A percentile compares a stretch with the other conserved stretches of the same genome.
phyloP scores from a whole-genome alignment of 2,329 filamentous ascomycete species.

The Colletotrichum somersetense region DNA sequence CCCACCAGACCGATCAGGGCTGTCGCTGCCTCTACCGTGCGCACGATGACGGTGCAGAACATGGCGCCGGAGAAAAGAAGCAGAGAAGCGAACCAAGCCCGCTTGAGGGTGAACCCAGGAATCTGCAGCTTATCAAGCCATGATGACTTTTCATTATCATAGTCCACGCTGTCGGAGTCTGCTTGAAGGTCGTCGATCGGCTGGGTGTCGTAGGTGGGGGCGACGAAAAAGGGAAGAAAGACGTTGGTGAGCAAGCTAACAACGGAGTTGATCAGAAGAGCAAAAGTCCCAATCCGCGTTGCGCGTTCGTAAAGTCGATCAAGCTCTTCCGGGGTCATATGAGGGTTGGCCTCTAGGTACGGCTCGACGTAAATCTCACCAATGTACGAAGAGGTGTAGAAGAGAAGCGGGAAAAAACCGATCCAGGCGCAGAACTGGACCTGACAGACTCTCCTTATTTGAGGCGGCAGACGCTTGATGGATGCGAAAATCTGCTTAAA shows the following conservation, averaged over 20 bases:
- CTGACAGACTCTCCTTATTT: conserved; percentile 84
- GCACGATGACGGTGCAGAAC: conserved; percentile 85
- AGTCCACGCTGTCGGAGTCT: conserved; percentile 50
- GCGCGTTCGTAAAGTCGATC: conserved; percentile 85
- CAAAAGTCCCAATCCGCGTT: conserved; percentile 89
- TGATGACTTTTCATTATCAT: conserved; percentile 53
- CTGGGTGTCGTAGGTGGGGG: conserved; percentile 77
- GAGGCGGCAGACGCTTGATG: conserved; percentile 82
- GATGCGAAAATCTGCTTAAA: conserved; percentile 83
- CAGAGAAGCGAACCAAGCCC: conserved; percentile 88
- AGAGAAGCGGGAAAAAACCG: conserved; percentile 94
- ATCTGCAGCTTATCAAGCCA: conserved; percentile 77
- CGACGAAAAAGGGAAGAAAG: conserved; percentile 86
- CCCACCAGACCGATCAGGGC: conserved; percentile 84
- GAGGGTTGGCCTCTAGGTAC: conserved; percentile 79
- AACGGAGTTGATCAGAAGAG: conserved; percentile 88
- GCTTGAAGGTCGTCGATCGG: conserved; percentile 49
- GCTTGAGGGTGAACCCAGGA: conserved; percentile 85
- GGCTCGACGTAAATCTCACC: conserved; percentile 93
- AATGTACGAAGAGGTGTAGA: conserved; percentile 95
- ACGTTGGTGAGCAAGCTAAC: conserved; percentile 87
- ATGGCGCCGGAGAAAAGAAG: conserved; percentile 86
- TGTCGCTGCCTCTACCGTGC: conserved; percentile 77
- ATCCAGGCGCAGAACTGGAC: conserved; percentile 92
- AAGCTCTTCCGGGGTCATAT: conserved; percentile 82